A percentile compares a stretch with the other conserved stretches of the same genome.
phyloP scores from a whole-genome alignment of 495 filamentous ascomycete genomes.

The Hyaloscypha variabilis region DNA sequence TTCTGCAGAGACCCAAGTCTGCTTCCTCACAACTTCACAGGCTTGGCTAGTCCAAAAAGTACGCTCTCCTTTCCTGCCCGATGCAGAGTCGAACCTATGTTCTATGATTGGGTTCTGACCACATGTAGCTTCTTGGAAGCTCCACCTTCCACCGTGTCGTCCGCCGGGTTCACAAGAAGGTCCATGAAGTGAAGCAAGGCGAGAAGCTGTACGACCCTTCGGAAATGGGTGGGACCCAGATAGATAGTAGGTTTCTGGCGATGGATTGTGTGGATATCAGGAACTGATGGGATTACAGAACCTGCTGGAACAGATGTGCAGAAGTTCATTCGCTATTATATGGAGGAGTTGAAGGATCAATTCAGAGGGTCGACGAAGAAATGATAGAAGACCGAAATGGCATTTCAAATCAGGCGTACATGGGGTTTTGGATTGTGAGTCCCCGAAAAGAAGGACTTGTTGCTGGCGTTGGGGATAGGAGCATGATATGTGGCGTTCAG shows the following conservation, averaged over 20 bases:
- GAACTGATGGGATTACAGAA: conserved; percentile 20
- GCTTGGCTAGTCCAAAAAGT: conserved; percentile 34
- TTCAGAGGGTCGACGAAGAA: conserved; percentile 37
- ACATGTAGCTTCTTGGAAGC: conserved; percentile 58
- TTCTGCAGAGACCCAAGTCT: background rate
- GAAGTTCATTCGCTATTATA: conserved; percentile 56
- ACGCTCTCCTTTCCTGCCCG: conserved; percentile 10
- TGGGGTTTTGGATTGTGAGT: background rate
- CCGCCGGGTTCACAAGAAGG: conserved; percentile 53
- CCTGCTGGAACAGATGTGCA: conserved; percentile 33
- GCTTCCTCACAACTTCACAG: conserved; percentile 25
- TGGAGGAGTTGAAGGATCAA: conserved; percentile 63
- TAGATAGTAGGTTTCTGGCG: conserved; percentile 50
- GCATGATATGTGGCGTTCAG: background rate
- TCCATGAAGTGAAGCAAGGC: conserved; percentile 55
- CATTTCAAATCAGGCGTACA: background rate
- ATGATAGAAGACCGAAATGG: conserved; percentile 8
- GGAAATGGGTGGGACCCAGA: conserved; percentile 58
- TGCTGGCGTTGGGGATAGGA: background rate
- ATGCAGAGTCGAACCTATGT: background rate
- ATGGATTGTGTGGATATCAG: background rate
- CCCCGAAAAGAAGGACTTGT: background rate
- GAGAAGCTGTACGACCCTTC: conserved; percentile 48
- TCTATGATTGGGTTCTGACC: conserved; percentile 21
- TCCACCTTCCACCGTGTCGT: conserved; percentile 62